Base-by-base conservation (phyloP, 257 asterid genomes). In the Ligustrum vulgare region DNA sequence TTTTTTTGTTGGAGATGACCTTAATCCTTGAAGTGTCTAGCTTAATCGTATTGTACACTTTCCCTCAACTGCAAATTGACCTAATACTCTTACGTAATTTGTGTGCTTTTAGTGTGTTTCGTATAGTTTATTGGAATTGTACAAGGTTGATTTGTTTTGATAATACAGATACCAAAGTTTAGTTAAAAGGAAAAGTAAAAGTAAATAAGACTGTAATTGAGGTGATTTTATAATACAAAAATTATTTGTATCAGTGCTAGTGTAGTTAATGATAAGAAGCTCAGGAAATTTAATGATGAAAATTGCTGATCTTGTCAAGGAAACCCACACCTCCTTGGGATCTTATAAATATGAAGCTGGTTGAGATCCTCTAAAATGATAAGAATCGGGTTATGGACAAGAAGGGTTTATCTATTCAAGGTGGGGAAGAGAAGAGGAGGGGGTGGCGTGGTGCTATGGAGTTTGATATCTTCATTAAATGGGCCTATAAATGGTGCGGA, bases 81-180 rank as follows among this genome's bases (percentile, higher is more conserved):
- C 10, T 45, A 45, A 45, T 13, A 13, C 13, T 45, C 54, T 12
- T 13, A 7, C 25, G 1, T 6, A 51, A n/a, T 15, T 16, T 51
- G 22, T 51, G 62, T 51, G 8, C 23, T 51, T 18, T 18, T 13
- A 39, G 6, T 51, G 62, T 7, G 18, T 49, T 51, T 18, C 10
- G 62, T 51, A 12, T 45, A 45, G n/a, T 13, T 45, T 45, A 13
- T 6, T 45, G 58, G 80, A 80, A 78, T 47, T 64, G 54, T 67
- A 63, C 36, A 78, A 75, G 75, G 37, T 63, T 51, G 75, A 60
- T 32, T 41, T 73, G 54, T 67, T 75, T 60, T 69, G 71, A 69
- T 69, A 71, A 62, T 49, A 71, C 49, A 36, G 79, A 69, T 71
- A 49, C 32, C 67, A 70, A 51, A 47, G 25, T 60, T 71, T 35